These are phyloP conservation scores for Lenzites betulinus DNA, from an alignment of 768 basidiomycete species.

Conservation along the genomic window DNA sequence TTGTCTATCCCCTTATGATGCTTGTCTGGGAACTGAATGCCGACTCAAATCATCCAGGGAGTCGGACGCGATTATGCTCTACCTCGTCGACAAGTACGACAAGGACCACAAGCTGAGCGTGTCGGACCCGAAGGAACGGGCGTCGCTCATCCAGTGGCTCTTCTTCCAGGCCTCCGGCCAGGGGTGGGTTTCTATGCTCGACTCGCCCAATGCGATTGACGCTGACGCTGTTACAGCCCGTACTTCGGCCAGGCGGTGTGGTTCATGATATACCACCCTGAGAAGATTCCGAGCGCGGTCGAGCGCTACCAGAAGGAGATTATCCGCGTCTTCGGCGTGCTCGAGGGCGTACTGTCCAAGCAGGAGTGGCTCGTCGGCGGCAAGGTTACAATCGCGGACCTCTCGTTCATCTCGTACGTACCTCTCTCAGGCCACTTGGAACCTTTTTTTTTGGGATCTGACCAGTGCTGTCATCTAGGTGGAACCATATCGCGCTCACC, in stretches of 20 bases:
- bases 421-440: not conserved
- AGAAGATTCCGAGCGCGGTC: conserved; percentile 21
- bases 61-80: conserved; percentile 44
- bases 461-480: not conserved
- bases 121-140: conserved; percentile 18
- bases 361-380: conserved; percentile 20
- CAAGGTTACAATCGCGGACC: conserved; percentile 1
- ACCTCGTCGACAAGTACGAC: conserved; percentile 48
- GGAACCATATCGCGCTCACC: not conserved
- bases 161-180: conserved; percentile 43
- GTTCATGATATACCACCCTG: conserved; percentile 1
- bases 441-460: too few species aligned
- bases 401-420: conserved; percentile 14
- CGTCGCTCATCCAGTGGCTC: conserved; percentile 42
- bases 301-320: conserved; percentile 26
- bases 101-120: conserved; percentile 37
- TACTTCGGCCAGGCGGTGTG: conserved; percentile 8
- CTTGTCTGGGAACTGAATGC: not conserved
- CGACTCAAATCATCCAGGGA: conserved; percentile 31
- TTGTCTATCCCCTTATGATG: not conserved
- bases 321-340: conserved; percentile 21
- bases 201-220: too few species aligned
- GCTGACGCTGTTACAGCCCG: not conserved
- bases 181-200: conserved; percentile 19
- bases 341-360: conserved; percentile 21